phyloP scores from a whole-genome alignment of 345 rosid genomes.

The Nasturtium officinale region DNA sequence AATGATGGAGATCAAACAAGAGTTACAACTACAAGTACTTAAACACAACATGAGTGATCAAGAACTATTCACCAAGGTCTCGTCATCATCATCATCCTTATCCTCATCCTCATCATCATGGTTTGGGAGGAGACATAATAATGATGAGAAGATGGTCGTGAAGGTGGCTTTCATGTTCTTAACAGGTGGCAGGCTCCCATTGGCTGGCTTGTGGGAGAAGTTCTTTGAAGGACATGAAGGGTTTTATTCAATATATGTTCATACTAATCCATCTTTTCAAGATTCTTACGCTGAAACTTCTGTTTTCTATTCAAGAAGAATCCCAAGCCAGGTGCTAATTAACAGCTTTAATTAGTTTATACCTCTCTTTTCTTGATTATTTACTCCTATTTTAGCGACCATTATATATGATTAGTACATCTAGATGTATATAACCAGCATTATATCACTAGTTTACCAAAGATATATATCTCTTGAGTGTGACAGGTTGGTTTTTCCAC shows the following conservation, averaged over 20 bases:
- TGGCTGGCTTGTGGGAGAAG: conserved; percentile 78
- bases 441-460: neutral
- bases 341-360: neutral
- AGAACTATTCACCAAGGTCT: conserved; percentile 58
- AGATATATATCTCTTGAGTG: neutral
- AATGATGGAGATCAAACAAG: conserved; percentile 5
- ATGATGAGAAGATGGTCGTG: conserved; percentile 37
- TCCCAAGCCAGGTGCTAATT: conserved; percentile 70
- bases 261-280: conserved; percentile 61
- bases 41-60: conserved; percentile 66
- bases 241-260: conserved; percentile 69
- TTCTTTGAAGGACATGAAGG: conserved; percentile 66
- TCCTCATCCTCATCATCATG: conserved; percentile 26
- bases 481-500: conserved; percentile 30
- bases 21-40: conserved; percentile 13
- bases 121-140: conserved; percentile 31
- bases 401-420: conserved; percentile 1
- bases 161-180: conserved; percentile 85
- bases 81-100: conserved; percentile 24
- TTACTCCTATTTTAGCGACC: neutral
- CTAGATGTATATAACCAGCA: neutral
- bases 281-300: conserved; percentile 49
- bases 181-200: conserved; percentile 59
- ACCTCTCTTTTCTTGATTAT: neutral
- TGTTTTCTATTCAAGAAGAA: conserved; percentile 62